Conservation (phyloP, 2,329 filamentous ascomycete genomes). For the Scytalidium sp. region DNA sequence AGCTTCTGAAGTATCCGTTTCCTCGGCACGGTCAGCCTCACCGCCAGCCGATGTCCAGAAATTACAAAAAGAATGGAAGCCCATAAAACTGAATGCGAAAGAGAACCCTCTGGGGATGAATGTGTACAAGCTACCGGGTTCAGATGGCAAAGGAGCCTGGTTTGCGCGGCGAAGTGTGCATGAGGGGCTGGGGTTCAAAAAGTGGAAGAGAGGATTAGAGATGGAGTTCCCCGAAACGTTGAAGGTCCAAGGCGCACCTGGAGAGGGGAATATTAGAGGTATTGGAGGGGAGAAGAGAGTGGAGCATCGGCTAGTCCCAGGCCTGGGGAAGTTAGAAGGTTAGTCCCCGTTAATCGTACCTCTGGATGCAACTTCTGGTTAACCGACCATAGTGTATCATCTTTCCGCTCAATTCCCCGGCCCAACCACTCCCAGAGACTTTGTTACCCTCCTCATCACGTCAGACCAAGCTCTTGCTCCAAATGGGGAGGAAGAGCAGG, state of each 20-base stretch:
- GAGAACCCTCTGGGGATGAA: slow-evolving; percentile 75
- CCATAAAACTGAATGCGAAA: slow-evolving; percentile 66
- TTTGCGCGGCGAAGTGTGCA: slow-evolving; percentile 85
- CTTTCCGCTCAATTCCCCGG: slow-evolving; percentile 88
- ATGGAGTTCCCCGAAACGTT: slow-evolving; percentile 78
- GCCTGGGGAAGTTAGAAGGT: slow-evolving; percentile 63
- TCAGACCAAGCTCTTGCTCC: slow-evolving; percentile 38
- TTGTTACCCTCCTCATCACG: slow-evolving; percentile 75
- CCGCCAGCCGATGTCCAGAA: slow-evolving; percentile 46
- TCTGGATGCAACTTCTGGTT: slow-evolving; percentile 13
- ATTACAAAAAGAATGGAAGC: slow-evolving; percentile 81
- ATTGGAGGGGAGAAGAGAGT: slow-evolving; percentile 78
- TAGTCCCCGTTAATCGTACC: slow-evolving; percentile 13
- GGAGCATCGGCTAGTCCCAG: slow-evolving; percentile 55
- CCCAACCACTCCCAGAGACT: slow-evolving; percentile 83
- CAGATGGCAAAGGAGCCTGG: slow-evolving; percentile 85
- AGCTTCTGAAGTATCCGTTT: slow-evolving; percentile 49
- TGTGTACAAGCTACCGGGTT: slow-evolving; percentile 75
- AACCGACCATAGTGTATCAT: slow-evolving; percentile 62
- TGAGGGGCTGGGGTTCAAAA: slow-evolving; percentile 70
- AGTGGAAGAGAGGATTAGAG: slow-evolving; percentile 74
- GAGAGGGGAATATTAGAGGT: slow-evolving; percentile 74
- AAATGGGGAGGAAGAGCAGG: slow-evolving; percentile 20
- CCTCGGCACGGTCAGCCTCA: slow-evolving; percentile 41
- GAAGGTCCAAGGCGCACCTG: slow-evolving; percentile 65